Conservation (phyloP, 1,284 basidiomycete species). For the Sporisorium sorghi region DNA sequence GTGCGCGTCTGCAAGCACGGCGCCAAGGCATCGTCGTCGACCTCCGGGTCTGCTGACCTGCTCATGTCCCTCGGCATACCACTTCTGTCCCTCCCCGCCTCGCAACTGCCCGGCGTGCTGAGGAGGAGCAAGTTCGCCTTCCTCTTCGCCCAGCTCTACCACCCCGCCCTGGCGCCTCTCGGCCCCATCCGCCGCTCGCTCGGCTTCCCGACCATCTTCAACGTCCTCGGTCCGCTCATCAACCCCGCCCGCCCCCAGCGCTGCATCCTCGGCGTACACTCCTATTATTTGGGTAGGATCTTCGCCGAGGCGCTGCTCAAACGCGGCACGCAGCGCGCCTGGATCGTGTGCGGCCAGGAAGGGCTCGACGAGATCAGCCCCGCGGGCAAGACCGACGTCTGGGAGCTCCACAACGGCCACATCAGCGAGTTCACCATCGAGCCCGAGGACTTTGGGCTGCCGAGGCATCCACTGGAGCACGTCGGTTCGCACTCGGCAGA, state of each 20-base stretch:
- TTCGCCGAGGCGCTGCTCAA: slow-evolving; percentile 81
- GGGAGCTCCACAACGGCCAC: slow-evolving; percentile 58
- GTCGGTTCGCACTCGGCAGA: slow-evolving; percentile 53
- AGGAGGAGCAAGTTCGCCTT: slow-evolving; percentile 80
- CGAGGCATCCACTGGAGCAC: slow-evolving; percentile 53
- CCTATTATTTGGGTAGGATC: slow-evolving; percentile 82
- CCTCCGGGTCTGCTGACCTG: slow-evolving; percentile 93
- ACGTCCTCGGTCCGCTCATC: slow-evolving; percentile 91
- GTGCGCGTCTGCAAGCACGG: slow-evolving; percentile 97
- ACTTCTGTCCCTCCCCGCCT: slow-evolving; percentile 77
- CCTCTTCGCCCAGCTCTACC: slow-evolving; percentile 92
- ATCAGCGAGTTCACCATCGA: slow-evolving; percentile 56
- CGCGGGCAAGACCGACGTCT: slow-evolving; percentile 81
- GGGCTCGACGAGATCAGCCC: slow-evolving; percentile 92
- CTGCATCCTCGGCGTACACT: slow-evolving; percentile 89
- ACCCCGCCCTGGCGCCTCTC: slow-evolving; percentile 85
- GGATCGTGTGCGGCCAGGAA: slow-evolving; percentile 94
- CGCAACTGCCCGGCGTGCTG: slow-evolving; percentile 66
- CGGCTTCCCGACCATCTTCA: slow-evolving; percentile 97
- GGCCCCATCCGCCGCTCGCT: slow-evolving; percentile 86
- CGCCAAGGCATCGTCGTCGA: slow-evolving; percentile 90
- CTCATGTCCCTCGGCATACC: slow-evolving; percentile 85
- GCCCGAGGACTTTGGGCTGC: slow-evolving; percentile 63
- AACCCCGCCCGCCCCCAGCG: slow-evolving; percentile 86
- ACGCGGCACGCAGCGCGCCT: slow-evolving; percentile 79